Evolutionary conservation across 805 yeast genomes (phyloP), one percentile per base, ranked within the genome.

Genomic region (Clavispora santaluciae): DNA sequence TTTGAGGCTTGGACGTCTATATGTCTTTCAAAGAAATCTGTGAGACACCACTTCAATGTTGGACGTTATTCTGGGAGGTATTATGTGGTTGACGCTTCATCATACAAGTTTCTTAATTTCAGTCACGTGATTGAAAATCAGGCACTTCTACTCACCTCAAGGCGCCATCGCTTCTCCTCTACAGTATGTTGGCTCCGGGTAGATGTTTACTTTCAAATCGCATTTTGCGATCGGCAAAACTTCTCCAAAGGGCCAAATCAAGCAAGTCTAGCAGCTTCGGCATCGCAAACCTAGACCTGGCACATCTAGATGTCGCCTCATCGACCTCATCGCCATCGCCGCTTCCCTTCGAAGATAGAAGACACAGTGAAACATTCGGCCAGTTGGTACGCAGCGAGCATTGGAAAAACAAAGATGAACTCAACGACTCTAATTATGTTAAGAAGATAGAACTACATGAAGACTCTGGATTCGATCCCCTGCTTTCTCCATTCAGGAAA

Each of bases 401-500:
- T 30, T 41, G 44, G 40, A 40, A 38, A 29, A 38, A 44, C 20
- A 39, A 26, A 18, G 38, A 42, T 30, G 43, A 35, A 11, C 42
- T 41, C 11, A 22, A 43, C 18, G 40, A 44, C 23, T 30, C 33
- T 5, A n/a, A 22, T 5, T 37, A 13, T 33, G 35, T 39, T 16
- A 35, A 34, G 17, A 29, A 30, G 7, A 38, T 35, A 6, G 30
- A 40, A 22, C 38, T 43, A 17, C 23, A 38, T 5, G 37, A 23
- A 10, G 8, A 21, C n/a, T 5, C 23, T 11, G 24, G 17, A 6
- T 42, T 40, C 33, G 51, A 48, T 10, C 30, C 39, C 9, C 38
- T 33, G 29, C 38, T 41, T 35, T 66, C 72, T 13, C 66, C 68
- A 2, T 70, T 51, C 43, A 53, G 75, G 31, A 63, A 66, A 38